These are phyloP conservation scores for Colletotrichum truncatum DNA, from an alignment of 2,329 filamentous ascomycete genomes.

Conservation along the genomic window DNA sequence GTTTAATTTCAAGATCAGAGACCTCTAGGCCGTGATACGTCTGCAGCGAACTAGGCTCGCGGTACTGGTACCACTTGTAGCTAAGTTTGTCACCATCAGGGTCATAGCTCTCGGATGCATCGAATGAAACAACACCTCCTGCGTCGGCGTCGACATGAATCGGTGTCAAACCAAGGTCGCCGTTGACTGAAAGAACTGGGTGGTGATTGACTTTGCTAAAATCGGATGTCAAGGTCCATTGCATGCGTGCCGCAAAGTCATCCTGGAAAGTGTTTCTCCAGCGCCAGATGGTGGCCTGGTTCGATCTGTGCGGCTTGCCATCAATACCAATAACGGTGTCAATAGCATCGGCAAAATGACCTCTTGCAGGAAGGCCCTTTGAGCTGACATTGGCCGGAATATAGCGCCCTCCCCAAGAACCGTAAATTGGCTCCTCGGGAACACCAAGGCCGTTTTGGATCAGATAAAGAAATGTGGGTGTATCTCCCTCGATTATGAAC, in stretches of 20 bases:
- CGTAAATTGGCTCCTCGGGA: conserved; percentile 55
- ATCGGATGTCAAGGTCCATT: conserved; percentile 42
- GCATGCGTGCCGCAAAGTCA: conserved; percentile 52
- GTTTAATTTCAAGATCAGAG: conserved; percentile 43
- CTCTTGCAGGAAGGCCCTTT: conserved; percentile 9
- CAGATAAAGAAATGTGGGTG: conserved; percentile 58
- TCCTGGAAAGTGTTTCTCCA: conserved; percentile 51
- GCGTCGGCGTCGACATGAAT: conserved; percentile 51
- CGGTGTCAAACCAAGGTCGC: conserved; percentile 45
- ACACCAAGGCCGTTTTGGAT: conserved; percentile 57
- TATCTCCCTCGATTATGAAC: conserved; percentile 64
- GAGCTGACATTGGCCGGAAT: conserved; percentile 40
- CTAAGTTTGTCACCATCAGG: conserved; percentile 52
- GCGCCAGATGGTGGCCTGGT: conserved; percentile 50
- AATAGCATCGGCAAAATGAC: conserved; percentile 40
- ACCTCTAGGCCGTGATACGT: conserved; percentile 51
- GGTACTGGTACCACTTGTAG: conserved; percentile 62
- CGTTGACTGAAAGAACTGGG: conserved; percentile 54
- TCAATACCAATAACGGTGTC: conserved; percentile 40
- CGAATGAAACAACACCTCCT: conserved; percentile 48
- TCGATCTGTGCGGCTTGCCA: conserved; percentile 36
- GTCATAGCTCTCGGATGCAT: conserved; percentile 56
- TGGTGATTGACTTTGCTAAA: conserved; percentile 52
- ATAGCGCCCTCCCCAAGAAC: conserved; percentile 61
- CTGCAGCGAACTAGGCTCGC: conserved; percentile 46